Evolutionary conservation across 1,284 basidiomycete genomes (phyloP).

Genomic region (Marasmius fiardii): DNA sequence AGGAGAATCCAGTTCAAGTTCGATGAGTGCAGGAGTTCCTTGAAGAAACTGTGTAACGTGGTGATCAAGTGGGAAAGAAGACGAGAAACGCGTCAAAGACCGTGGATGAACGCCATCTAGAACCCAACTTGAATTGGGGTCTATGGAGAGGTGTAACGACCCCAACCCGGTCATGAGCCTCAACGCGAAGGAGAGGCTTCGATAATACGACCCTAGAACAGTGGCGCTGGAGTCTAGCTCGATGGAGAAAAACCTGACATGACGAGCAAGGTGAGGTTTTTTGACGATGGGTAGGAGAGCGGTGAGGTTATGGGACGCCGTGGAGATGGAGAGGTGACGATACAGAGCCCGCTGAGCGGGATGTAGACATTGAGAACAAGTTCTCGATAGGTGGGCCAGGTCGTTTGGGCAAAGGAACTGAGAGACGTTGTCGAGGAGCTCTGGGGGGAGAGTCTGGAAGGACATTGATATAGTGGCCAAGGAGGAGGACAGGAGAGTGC

Average conservation of each 20-base stretch:
- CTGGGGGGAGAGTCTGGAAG: slow-evolving; percentile 43
- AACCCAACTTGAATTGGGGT: slow-evolving; percentile 49
- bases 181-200: slow-evolving; percentile 47
- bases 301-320: slow-evolving; percentile 39
- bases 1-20: slow-evolving; percentile 49
- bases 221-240: slow-evolving; percentile 38
- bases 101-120: slow-evolving; percentile 32
- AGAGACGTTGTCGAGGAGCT: slow-evolving; percentile 50
- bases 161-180: slow-evolving; percentile 53
- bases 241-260: slow-evolving; percentile 59
- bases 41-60: slow-evolving; percentile 55
- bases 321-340: slow-evolving; percentile 46
- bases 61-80: slow-evolving; percentile 55
- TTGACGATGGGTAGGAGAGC: slow-evolving; percentile 52
- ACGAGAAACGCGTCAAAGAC: slow-evolving; percentile 53
- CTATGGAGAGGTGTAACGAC: slow-evolving; percentile 54
- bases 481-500: neutral
- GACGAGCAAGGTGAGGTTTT: slow-evolving; percentile 47
- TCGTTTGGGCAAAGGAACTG: slow-evolving; percentile 30
- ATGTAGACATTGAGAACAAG: slow-evolving; percentile 37
- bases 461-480: slow-evolving; percentile 26
- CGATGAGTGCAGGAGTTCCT: slow-evolving; percentile 44
- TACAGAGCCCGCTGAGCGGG: slow-evolving; percentile 62
- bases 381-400: slow-evolving; percentile 45
- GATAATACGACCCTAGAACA: slow-evolving; percentile 44